Conservation (phyloP, 768 basidiomycete genomes). For the Termitomyces bulborhizus region DNA sequence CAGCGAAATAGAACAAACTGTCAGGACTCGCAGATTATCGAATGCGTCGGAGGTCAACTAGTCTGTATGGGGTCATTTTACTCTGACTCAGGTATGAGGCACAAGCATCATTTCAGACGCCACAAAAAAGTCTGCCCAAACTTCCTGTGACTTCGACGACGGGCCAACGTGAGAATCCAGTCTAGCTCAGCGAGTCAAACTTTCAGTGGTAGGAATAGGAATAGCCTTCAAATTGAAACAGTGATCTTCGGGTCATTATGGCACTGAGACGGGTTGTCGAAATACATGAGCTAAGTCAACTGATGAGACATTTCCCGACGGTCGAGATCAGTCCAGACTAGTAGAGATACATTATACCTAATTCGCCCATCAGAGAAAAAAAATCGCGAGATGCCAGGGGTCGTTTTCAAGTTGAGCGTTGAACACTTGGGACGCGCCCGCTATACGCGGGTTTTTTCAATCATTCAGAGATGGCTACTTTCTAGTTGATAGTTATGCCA, state of each 20-base stretch:
- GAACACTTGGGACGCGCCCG: too few species aligned
- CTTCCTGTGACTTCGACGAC: background rate
- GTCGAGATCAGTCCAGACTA: background rate
- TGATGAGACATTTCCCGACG: background rate
- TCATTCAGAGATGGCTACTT: too few species aligned
- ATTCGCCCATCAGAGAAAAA: background rate
- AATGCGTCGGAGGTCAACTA: background rate
- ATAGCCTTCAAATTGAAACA: background rate
- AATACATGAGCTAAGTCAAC: background rate
- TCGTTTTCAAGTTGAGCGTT: background rate
- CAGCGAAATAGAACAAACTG: background rate
- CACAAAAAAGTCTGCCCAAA: background rate
- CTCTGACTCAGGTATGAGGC: background rate
- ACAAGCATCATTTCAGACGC: background rate
- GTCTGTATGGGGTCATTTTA: background rate
- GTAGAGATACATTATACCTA: too few species aligned
- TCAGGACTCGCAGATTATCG: too few species aligned
- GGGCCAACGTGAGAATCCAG: background rate
- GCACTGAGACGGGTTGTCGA: background rate
- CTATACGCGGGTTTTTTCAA: too few species aligned
- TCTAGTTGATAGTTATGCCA: background rate
- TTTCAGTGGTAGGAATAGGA: background rate
- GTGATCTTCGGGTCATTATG: background rate
- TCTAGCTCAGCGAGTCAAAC: background rate
- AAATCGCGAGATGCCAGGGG: background rate